phyloP scores from a whole-genome alignment of 78 protist genomes.

The Chrysochromulina parva region DNA sequence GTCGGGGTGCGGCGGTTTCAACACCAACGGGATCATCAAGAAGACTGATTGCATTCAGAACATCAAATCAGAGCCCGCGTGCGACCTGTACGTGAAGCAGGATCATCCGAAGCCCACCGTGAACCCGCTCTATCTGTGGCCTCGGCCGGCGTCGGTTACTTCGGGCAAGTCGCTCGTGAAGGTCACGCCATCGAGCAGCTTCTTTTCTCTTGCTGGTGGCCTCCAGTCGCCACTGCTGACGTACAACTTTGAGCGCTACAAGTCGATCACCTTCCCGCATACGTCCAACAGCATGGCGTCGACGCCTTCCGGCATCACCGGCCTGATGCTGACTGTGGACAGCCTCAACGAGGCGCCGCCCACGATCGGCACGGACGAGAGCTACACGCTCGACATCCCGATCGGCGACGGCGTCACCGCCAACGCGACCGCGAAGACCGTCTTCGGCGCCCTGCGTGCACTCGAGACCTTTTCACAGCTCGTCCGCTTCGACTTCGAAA shows the following conservation, averaged over 20 bases:
- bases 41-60: no score
- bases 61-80: no score
- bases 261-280: neutral
- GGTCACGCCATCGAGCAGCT: no score
- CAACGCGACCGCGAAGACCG: conserved; percentile 50
- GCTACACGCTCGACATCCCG: conserved; percentile 28
- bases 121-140: no score
- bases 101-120: no score
- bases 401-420: neutral
- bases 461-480: conserved; percentile 89
- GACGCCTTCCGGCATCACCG: neutral
- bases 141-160: no score
- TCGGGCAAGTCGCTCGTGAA: no score
- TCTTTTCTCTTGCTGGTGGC: no score
- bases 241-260: neutral
- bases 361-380: conserved; percentile 32
- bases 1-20: no score
- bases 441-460: conserved; percentile 80
- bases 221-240: neutral
- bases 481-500: conserved; percentile 49
- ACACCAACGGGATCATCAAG: no score
- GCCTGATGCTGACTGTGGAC: neutral
- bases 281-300: neutral
- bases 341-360: neutral
- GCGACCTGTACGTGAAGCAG: no score